Evolutionary conservation across 179 eudicot species (phyloP).

Genomic region (Sideroxylon spinosum): DNA sequence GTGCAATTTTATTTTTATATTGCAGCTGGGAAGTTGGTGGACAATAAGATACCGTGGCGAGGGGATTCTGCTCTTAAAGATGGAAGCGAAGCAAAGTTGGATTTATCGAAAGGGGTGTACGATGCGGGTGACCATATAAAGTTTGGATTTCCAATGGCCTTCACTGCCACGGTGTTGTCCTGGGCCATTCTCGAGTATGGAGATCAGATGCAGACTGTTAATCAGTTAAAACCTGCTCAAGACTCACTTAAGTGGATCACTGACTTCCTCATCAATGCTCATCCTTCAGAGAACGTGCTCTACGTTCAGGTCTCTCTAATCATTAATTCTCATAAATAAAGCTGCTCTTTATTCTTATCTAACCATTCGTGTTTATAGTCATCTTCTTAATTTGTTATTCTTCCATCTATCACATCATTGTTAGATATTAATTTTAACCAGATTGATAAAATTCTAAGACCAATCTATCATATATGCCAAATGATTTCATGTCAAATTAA

Average conservation of each 20-base stretch:
- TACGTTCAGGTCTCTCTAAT: constrained; percentile 62
- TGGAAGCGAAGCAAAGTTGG: constrained; percentile 60
- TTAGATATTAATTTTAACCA: too few species aligned
- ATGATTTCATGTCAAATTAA: too few species aligned
- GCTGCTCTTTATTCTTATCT: too few species aligned
- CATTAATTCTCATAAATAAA: neutral
- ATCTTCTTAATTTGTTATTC: neutral
- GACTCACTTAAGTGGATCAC: constrained; percentile 86
- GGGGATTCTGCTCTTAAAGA: constrained; percentile 84
- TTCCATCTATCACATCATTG: neutral
- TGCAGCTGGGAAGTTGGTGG: constrained; percentile 82
- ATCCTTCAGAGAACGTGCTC: constrained; percentile 64
- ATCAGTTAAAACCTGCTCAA: constrained; percentile 62
- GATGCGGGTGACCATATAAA: constrained; percentile 99
- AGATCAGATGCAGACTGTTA: constrained; percentile 57
- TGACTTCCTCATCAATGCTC: constrained; percentile 73
- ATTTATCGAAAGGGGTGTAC: constrained; percentile 80
- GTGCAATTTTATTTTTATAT: constrained; percentile 1
- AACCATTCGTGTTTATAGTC: neutral
- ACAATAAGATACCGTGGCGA: constrained; percentile 77
- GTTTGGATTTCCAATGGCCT: constrained; percentile 95
- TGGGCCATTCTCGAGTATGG: constrained; percentile 93
- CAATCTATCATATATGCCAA: too few species aligned
- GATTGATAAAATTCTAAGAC: too few species aligned
- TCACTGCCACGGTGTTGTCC: constrained; percentile 80